Evolutionary conservation across 164 flowering plant species (phyloP), one percentile per base, ranked within the genome.

Genomic region (Vitis labrusca): DNA sequence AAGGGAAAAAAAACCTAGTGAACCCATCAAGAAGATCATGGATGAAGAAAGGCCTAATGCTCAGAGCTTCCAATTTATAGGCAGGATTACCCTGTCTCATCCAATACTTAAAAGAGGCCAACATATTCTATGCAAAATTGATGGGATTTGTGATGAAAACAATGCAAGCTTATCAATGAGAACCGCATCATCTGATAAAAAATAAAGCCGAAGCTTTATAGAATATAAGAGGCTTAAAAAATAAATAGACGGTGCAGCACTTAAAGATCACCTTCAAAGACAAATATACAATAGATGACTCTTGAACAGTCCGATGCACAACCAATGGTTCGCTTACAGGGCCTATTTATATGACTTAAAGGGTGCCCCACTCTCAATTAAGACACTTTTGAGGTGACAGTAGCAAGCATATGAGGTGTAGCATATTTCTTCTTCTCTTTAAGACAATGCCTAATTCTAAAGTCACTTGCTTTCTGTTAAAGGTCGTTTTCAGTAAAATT

Each of bases 71-170:
- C 37, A 67, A 58, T 67, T 57, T 58, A 67, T 48, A 58, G 71
- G 44, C 55, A 67, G 3, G 44, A 53, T 50, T 12, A 51, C 58
- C 17, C 9, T 51, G 58, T 65, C 37, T 50, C 16, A 37, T 51
- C 10, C 58, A 51, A 50, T 65, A 32, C 6, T 51, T 65, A 27
- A 49, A 49, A 64, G 51, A 64, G 53, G 55, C 27, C n/a, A 64
- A 44, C 47, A 65, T 65, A 65, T 51, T 65, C 23, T 37, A 37
- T 50, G 16, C 48, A 65, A 30, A 14, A 50, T 51, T 51, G 16
- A 50, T 29, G 8, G 13, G 29, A n/a, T 49, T 58, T 48, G 50
- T 68, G 64, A 68, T 59, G 63, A 58, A 68, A 68, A 44, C 71
- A 58, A 68, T 17, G 71, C 50, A 68, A 55, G 5, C 27, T 16